Conservation (phyloP, 495 filamentous ascomycete species). For the Podospora tetraspora region DNA sequence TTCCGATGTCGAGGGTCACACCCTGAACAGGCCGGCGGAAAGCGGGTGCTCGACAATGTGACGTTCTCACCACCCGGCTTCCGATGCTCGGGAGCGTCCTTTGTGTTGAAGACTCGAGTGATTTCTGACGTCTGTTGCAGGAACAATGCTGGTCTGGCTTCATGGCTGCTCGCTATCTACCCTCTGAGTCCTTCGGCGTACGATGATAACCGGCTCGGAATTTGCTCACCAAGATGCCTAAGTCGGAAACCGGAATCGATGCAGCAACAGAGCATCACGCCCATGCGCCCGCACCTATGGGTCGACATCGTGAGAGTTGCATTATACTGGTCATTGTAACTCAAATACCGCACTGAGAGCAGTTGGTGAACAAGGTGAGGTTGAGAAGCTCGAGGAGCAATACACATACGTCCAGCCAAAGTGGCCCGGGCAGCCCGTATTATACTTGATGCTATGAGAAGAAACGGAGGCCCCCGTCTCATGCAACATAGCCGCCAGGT, state of each 20-base stretch:
- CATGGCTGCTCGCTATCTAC: not conserved
- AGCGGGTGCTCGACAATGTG: conserved; percentile 8
- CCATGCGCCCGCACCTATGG: not conserved
- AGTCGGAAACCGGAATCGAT: not conserved
- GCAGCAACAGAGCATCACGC: not conserved
- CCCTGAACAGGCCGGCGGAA: conserved; percentile 9
- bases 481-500: not conserved
- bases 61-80: not conserved
- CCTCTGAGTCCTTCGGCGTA: too few species aligned
- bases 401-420: not conserved
- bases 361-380: too few species aligned
- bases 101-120: not conserved
- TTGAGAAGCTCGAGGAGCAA: not conserved
- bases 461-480: too few species aligned
- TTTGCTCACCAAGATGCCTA: too few species aligned
- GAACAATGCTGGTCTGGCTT: not conserved
- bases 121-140: not conserved
- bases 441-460: not conserved
- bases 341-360: not conserved
- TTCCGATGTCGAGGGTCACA: conserved; percentile 15
- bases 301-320: not conserved
- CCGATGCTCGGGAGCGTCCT: not conserved
- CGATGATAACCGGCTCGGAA: too few species aligned
- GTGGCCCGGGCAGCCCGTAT: not conserved
- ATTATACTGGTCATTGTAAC: not conserved